Conservation (phyloP, 257 asterid species). For the Coffea canephora region DNA sequence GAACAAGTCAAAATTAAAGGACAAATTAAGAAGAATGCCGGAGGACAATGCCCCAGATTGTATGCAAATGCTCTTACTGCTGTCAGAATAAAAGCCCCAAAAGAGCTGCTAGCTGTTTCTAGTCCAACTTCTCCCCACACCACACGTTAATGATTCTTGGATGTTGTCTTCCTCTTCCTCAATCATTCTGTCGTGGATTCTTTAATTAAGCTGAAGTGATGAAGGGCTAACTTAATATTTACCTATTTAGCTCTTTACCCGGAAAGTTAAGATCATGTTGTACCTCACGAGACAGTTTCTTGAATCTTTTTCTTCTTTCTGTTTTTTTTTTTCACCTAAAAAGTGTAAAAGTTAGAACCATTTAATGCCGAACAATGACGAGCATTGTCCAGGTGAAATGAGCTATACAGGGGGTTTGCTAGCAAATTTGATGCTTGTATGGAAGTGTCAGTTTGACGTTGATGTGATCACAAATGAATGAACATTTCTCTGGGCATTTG, state of each 20-base stretch:
- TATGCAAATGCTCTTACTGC: neutral
- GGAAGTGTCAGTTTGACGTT: constrained; percentile 9
- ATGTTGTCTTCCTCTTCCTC: neutral
- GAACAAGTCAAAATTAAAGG: neutral
- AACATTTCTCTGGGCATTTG: constrained; percentile 1
- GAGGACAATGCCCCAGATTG: neutral
- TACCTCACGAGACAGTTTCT: neutral
- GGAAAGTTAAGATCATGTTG: no score
- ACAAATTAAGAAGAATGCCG: neutral
- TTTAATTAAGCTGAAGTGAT: neutral
- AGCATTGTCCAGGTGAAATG: neutral
- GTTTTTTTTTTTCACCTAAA: neutral
- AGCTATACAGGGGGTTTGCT: neutral
- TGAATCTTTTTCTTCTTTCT: neutral
- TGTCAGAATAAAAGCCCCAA: neutral
- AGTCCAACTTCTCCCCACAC: neutral
- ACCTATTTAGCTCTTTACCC: no score
- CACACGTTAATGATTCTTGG: neutral
- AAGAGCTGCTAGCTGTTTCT: neutral
- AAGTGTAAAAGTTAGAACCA: neutral
- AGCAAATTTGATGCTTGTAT: neutral
- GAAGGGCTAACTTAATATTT: no score
- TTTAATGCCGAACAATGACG: neutral
- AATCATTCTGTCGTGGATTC: neutral
- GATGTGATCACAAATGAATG: constrained; percentile 13